These are phyloP conservation scores for Nannochloropsis salina DNA, from an alignment of 108 stramenopile genomes.

Conservation along the genomic window DNA sequence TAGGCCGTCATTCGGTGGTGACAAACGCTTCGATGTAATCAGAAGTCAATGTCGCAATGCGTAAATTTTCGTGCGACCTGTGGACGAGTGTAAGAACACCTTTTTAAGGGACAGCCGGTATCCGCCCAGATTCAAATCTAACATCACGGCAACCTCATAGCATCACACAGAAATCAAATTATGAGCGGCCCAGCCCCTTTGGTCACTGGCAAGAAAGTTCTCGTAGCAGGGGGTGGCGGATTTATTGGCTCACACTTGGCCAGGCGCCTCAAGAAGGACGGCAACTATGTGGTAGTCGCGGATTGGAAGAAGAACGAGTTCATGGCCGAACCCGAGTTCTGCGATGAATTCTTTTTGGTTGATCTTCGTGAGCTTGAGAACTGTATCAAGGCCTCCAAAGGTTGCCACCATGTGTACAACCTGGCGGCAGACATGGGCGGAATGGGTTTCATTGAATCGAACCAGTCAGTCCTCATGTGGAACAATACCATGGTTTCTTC, in stretches of 20 bases:
- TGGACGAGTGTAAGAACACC: too few species aligned
- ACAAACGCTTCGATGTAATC: too few species aligned
- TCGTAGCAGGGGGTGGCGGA: constrained; percentile 90
- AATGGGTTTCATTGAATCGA: constrained; percentile 97
- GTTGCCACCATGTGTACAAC: constrained; percentile 93
- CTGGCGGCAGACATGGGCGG: constrained; percentile 99
- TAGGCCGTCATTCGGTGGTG: too few species aligned
- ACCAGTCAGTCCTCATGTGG: constrained; percentile 90
- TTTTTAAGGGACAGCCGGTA: too few species aligned
- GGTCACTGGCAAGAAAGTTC: constrained; percentile 57
- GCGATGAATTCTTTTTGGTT: constrained; percentile 86
- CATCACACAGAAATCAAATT: neutral
- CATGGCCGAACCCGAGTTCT: constrained; percentile 91
- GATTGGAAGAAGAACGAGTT: constrained; percentile 98
- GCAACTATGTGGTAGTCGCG: constrained; percentile 70
- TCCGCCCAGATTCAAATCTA: too few species aligned
- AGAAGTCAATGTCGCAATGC: too few species aligned
- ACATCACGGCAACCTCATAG: too few species aligned
- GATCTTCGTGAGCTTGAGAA: constrained; percentile 90
- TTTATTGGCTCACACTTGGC: constrained; percentile 96
- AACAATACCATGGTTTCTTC: constrained; percentile 98
- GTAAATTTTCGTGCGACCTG: too few species aligned
- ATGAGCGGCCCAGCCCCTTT: neutral
- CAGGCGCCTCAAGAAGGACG: constrained; percentile 81
- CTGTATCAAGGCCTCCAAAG: constrained; percentile 82